Conservation (phyloP, 129 eudicot genomes). For the Apium graveolens region DNA sequence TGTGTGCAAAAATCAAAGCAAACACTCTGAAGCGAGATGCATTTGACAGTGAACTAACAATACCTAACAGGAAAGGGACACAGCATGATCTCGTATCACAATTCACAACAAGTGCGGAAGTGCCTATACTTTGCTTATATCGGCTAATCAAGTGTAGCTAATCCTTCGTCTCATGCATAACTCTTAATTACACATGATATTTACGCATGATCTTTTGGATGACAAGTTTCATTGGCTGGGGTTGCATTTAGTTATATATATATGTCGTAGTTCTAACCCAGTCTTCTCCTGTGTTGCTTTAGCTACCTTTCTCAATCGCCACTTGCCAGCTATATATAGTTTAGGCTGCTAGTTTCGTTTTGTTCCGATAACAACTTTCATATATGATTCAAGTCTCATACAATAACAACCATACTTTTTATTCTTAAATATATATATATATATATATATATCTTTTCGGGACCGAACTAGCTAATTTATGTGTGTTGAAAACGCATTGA, state of each 20-base stretch:
- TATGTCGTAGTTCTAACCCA: not conserved
- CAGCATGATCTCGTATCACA: not conserved
- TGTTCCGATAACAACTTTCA: not conserved
- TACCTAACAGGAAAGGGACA: not conserved
- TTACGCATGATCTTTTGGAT: not conserved
- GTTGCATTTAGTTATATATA: not conserved
- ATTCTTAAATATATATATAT: no score
- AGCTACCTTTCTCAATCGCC: not conserved
- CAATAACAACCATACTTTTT: no score
- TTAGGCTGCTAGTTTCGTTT: not conserved
- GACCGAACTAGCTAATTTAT: not conserved
- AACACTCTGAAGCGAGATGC: no score
- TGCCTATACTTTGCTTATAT: not conserved
- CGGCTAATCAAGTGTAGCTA: not conserved
- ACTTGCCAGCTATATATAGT: not conserved
- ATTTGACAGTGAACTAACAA: not conserved
- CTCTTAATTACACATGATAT: not conserved
- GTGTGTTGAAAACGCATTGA: not conserved
- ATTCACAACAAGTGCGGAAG: no score
- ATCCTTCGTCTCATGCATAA: not conserved
- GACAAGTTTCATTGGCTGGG: not conserved
- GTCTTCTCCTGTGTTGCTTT: not conserved
- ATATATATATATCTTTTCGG: no score
- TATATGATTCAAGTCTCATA: no score
- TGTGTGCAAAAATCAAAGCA: no score